phyloP scores from a whole-genome alignment of 108 stramenopile species.

The Stephanodiscus triporus region DNA sequence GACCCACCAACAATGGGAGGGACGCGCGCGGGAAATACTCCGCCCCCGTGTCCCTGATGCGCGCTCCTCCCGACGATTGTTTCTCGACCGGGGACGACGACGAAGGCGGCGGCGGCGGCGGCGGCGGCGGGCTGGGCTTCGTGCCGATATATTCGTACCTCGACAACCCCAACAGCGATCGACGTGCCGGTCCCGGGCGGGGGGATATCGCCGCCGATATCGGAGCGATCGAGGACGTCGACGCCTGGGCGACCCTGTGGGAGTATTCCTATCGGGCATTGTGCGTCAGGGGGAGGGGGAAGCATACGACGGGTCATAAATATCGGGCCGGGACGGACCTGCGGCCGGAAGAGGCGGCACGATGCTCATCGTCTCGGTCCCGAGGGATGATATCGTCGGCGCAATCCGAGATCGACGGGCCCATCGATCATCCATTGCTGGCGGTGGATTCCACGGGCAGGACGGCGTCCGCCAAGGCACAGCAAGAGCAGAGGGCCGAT shows the following conservation, averaged over 20 bases:
- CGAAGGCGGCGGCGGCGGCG: neutral
- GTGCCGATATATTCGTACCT: slow-evolving; percentile 43
- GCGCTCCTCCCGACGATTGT: slow-evolving; percentile 39
- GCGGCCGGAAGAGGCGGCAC: slow-evolving; percentile 15
- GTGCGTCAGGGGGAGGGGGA: slow-evolving; percentile 58
- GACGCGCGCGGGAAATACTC: slow-evolving; percentile 17
- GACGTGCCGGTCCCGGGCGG: slow-evolving; percentile 49
- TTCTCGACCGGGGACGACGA: neutral
- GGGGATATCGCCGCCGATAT: slow-evolving; percentile 47
- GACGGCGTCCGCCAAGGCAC: slow-evolving; percentile 4
- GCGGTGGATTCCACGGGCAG: slow-evolving; percentile 37
- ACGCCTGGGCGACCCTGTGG: slow-evolving; percentile 72
- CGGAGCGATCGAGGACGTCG: slow-evolving; percentile 71
- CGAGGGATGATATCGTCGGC: neutral
- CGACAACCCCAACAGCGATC: slow-evolving; percentile 42
- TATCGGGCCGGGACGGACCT: slow-evolving; percentile 6
- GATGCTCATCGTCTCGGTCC: neutral
- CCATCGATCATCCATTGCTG: slow-evolving; percentile 47
- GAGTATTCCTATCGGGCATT: slow-evolving; percentile 62
- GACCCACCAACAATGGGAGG: neutral
- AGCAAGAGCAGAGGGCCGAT: slow-evolving; percentile 54
- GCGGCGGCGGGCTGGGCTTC: slow-evolving; percentile 25
- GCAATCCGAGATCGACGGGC: neutral
- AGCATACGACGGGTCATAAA: slow-evolving; percentile 72
- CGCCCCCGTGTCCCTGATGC: slow-evolving; percentile 44